Conservation (phyloP, 257 asterid species). For the Avicennia marina region DNA sequence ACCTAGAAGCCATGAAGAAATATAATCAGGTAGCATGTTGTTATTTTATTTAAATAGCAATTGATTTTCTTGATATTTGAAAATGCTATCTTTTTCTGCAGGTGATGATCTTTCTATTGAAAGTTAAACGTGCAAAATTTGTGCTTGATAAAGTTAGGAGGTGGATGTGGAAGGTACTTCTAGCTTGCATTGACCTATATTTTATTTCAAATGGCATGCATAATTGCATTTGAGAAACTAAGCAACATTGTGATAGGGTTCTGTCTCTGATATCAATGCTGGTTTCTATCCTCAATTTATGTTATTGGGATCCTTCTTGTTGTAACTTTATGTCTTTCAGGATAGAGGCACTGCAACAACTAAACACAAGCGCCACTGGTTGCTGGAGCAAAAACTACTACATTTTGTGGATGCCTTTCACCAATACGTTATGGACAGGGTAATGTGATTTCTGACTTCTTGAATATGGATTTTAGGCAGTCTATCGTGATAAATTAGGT, state of each 20-base stretch:
- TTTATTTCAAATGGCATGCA: slow-evolving; percentile 11
- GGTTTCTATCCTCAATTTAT: slow-evolving; percentile 1
- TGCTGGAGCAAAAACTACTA: slow-evolving; percentile 86
- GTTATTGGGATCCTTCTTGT: slow-evolving; percentile 12
- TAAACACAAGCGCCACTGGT: slow-evolving; percentile 80
- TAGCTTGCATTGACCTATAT: slow-evolving; percentile 7
- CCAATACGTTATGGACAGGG: slow-evolving; percentile 98
- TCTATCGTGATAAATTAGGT: slow-evolving; percentile 3
- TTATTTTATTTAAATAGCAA: slow-evolving; percentile 4
- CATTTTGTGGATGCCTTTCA: slow-evolving; percentile 98
- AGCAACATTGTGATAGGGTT: no score
- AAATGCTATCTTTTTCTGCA: slow-evolving; percentile 24
- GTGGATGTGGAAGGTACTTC: slow-evolving; percentile 96
- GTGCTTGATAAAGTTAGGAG: slow-evolving; percentile 90
- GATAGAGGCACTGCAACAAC: slow-evolving; percentile 57
- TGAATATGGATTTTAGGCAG: neutral
- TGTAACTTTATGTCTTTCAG: slow-evolving; percentile 37
- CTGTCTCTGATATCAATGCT: slow-evolving; percentile 1
- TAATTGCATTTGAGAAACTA: slow-evolving; percentile 3
- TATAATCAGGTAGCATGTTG: slow-evolving; percentile 75
- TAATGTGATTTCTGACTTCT: slow-evolving; percentile 31
- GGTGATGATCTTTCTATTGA: slow-evolving; percentile 93
- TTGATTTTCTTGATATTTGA: slow-evolving; percentile 15
- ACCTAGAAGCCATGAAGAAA: slow-evolving; percentile 82
- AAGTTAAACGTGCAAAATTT: slow-evolving; percentile 89